phyloP scores from a whole-genome alignment of 139 green algal species.

The Coelastrella sp. region DNA sequence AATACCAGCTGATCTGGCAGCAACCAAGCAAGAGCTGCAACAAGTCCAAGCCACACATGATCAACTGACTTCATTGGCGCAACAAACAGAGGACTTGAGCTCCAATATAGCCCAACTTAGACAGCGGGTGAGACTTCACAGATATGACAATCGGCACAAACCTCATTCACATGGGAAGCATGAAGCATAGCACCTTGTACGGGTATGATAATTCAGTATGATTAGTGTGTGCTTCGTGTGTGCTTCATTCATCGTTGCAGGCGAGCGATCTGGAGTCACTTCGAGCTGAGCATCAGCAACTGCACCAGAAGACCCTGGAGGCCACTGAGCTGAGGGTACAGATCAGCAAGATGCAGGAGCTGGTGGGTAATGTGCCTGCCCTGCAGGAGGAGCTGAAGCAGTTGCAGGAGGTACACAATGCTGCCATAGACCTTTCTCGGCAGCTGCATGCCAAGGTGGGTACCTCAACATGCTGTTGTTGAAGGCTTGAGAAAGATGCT shows the following conservation, averaged over 20 bases:
- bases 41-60: neutral
- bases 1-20: neutral
- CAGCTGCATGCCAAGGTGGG: slow-evolving; percentile 28
- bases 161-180: too few relatives aligned
- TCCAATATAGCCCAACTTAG: neutral
- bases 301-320: neutral
- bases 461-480: neutral
- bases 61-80: neutral
- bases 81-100: neutral
- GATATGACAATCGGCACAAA: too few relatives aligned
- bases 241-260: neutral
- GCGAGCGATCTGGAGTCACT: neutral
- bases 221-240: too few relatives aligned
- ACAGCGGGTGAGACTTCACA: slow-evolving; percentile 5
- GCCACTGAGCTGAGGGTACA: slow-evolving; percentile 11
- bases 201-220: too few relatives aligned
- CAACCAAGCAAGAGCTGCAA: slow-evolving; percentile 11
- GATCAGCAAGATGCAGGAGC: slow-evolving; percentile 22
- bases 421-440: neutral
- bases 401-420: slow-evolving; percentile 12
- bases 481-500: neutral
- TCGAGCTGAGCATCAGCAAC: neutral
- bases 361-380: neutral
- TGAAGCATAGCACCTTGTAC: too few relatives aligned
- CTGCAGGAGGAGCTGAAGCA: slow-evolving; percentile 28